phyloP scores from a whole-genome alignment of 345 rosid species.

The Euclidium syriacum region DNA sequence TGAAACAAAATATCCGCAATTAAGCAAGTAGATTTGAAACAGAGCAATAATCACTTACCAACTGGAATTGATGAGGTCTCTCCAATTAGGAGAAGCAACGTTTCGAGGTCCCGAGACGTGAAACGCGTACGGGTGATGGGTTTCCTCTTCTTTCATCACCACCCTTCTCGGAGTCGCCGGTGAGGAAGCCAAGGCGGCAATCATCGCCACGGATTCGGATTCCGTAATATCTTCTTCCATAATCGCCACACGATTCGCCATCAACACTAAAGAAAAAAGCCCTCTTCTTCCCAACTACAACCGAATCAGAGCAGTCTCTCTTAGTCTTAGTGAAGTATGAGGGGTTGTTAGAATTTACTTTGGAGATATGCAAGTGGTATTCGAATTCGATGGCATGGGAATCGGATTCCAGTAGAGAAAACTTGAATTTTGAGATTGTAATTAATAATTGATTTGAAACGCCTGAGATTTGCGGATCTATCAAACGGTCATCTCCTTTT shows the following conservation, averaged over 20 bases:
- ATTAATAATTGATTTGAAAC: constrained; percentile 33
- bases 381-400: constrained; percentile 11
- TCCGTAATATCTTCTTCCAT: constrained; percentile 32
- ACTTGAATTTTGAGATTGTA: not conserved
- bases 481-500: constrained; percentile 57
- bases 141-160: constrained; percentile 31
- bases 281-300: constrained; percentile 9
- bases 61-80: constrained; percentile 89
- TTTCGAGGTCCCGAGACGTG: constrained; percentile 94
- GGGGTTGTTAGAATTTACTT: not conserved
- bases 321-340: no score
- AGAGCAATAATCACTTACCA: constrained; percentile 45
- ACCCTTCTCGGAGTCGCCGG: constrained; percentile 22
- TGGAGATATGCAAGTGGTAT: constrained; percentile 4
- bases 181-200: not conserved
- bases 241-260: constrained; percentile 34
- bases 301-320: not conserved
- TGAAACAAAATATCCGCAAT: not conserved
- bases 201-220: constrained; percentile 13
- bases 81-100: constrained; percentile 82
- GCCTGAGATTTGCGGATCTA: constrained; percentile 33
- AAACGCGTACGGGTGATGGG: constrained; percentile 84
- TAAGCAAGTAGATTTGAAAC: not conserved
- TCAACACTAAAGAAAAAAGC: not conserved
- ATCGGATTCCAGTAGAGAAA: constrained; percentile 25